Evolutionary conservation across 352 stramenopile genomes (phyloP), one percentile per base, ranked within the genome.

Genomic region (Pythium phragmitis): DNA sequence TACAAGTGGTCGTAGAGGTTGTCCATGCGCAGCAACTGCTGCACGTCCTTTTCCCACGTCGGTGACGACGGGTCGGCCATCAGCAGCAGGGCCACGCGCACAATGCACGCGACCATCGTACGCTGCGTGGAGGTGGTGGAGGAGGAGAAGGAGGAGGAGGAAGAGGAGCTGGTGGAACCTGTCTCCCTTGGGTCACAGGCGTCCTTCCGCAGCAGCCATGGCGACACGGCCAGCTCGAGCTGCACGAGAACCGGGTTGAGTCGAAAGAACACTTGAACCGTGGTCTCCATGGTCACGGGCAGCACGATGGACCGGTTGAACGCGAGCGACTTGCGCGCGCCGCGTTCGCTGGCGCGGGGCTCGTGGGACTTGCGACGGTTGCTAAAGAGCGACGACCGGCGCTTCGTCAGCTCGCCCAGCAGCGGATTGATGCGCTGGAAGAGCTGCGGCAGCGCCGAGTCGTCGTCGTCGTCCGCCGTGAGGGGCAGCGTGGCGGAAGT

Each of bases 11-110:
- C 73, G 49, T 87, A 72, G 5, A 89, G 39, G 12, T 75, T 73
- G 55, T 85, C 69, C 28, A 86, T 72, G 3, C 75, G 71, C 33
- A 88, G 65, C n/a, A 88, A 49, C 21, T 83, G 59, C 7, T 70
- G 73, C 28, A 82, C 73, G 33, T 87, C 74, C 47, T 70, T 72
- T 28, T 88, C 79, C 79, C 80, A 85, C 21, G 30, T 60, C n/a
- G 68, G 69, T 2, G 56, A 46, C 2, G 42, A 51, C 49, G 67
- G 70, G 55, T 79, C 64, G 9, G 74, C 69, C 42, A 86, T 63
- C 7, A 89, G 65, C 3, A 73, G 63, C 37, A 77, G 60, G 23
- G 75, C 71, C 9, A 87, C 48, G 36, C 84, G 75, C 7, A 82
- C 46, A 3, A 87, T 23, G 9, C 87, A 69, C 30, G 81, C 63